Evolutionary conservation across 257 asterid genomes (phyloP).

Genomic region (Solanum chiquidenum): DNA sequence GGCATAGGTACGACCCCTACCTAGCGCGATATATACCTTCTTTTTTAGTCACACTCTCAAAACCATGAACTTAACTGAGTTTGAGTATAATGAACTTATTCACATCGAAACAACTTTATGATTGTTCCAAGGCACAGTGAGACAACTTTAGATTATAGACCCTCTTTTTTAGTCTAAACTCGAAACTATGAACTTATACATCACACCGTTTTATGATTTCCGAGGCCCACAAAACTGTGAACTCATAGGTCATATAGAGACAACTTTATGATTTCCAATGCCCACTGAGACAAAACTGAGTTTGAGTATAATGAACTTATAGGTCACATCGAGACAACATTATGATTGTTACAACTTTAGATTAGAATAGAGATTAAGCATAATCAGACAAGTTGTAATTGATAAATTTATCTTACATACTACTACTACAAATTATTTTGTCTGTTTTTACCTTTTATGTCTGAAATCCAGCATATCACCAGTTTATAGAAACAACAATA

Average conservation of each 20-base stretch:
- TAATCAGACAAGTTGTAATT: neutral
- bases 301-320: too few relatives aligned
- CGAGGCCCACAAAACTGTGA: neutral
- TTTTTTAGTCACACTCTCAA: too few relatives aligned
- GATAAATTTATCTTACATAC: neutral
- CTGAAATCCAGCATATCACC: neutral
- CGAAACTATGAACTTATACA: too few relatives aligned
- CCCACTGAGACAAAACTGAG: too few relatives aligned
- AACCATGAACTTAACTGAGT: too few relatives aligned
- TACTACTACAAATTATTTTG: neutral
- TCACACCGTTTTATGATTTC: too few relatives aligned
- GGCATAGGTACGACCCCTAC: slow-evolving; percentile 54
- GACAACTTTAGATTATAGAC: too few relatives aligned
- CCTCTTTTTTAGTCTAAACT: too few relatives aligned
- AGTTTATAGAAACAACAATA: neutral
- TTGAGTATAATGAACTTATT: too few relatives aligned
- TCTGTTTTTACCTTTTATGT: neutral
- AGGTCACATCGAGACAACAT: neutral
- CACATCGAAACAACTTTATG: too few relatives aligned
- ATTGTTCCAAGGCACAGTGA: too few relatives aligned
- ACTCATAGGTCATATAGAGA: neutral
- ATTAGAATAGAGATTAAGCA: neutral
- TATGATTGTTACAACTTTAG: too few relatives aligned
- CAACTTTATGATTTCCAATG: neutral
- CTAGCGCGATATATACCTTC: slow-evolving; percentile 38